Conservation (phyloP, 2,329 filamentous ascomycete species). For the Phymatotrichopsis omnivora region DNA sequence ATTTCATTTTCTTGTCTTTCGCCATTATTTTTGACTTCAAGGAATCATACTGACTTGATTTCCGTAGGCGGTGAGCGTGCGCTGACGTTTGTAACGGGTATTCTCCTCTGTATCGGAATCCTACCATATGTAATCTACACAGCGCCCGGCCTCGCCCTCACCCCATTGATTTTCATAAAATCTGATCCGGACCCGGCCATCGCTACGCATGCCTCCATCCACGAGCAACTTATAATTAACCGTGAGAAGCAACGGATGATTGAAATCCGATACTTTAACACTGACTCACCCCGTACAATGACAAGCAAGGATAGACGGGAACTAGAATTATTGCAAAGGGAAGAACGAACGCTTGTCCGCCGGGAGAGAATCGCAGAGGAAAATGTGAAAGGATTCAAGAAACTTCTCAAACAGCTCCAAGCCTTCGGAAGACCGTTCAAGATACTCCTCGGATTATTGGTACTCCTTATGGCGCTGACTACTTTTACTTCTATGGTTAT, state of each 20-base stretch:
- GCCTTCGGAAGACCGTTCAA: slow-evolving; percentile 81
- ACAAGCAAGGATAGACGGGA: slow-evolving; percentile 80
- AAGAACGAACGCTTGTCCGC: slow-evolving; percentile 84
- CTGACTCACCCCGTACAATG: slow-evolving; percentile 52
- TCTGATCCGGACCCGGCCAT: slow-evolving; percentile 75
- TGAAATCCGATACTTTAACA: slow-evolving; percentile 72
- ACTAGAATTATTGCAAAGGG: slow-evolving; percentile 72
- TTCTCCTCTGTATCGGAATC: slow-evolving; percentile 80
- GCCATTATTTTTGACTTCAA: too few species aligned
- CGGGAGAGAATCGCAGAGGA: slow-evolving; percentile 81
- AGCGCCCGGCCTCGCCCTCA: slow-evolving; percentile 72
- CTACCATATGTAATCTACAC: slow-evolving; percentile 84
- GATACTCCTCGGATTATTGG: slow-evolving; percentile 68
- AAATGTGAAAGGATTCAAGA: slow-evolving; percentile 48
- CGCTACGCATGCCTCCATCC: slow-evolving; percentile 63
- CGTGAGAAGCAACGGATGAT: slow-evolving; percentile 86
- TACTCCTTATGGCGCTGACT: slow-evolving; percentile 63
- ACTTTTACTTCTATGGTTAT: slow-evolving; percentile 90
- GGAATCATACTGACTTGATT: slow-evolving; percentile 12
- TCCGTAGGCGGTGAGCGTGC: slow-evolving; percentile 70
- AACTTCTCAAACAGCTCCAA: slow-evolving; percentile 67
- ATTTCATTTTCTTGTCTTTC: not conserved
- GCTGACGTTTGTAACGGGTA: slow-evolving; percentile 75
- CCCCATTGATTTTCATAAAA: slow-evolving; percentile 87
- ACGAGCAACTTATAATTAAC: slow-evolving; percentile 61